Evolutionary conservation across 164 flowering plant species (phyloP), one percentile per base, ranked within the genome.

Genomic region (Macadamia tetraphylla): DNA sequence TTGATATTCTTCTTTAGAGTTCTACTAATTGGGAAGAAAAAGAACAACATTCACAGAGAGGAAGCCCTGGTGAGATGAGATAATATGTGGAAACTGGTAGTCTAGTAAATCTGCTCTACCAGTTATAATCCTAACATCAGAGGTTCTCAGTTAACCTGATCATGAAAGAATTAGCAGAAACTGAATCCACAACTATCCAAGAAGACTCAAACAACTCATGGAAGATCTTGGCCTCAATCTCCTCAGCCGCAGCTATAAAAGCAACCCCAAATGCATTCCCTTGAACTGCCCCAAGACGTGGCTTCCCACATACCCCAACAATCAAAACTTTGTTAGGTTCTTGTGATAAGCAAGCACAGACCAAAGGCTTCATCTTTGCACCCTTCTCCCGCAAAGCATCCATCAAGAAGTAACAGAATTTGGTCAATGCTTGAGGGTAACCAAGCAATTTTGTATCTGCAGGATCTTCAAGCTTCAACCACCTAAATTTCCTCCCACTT

Each of bases 201-300:
- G 92, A 88, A 12, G 92, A 88, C 65, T 88, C 92, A 72, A 86
- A 85, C 29, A 86, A 74, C 79, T 86, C 90, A 55, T 86, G 88
- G 68, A 86, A 86, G 73, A 75, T 84, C 64, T 82, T 88, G 44
- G 80, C 83, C 60, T 78, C 85, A 46, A 78, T 83, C 73, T 86
- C 89, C 71, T 83, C 82, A 40, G 93, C 89, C 52, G 89, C 88
- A 65, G 75, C 79, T 74, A 85, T 82, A 64, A 88, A 88, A 43
- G 91, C 91, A 66, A 79, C 66, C 13, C 94, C 94, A 73, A 88
- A 88, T 60, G 87, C 86, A 78, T 88, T 88, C n/a, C 94, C 94
- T 74, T 84, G 84, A 23, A 75, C 82, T 23, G 89, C 88, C 29
- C 94, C 94, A 29, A 88, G 81, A 17, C 90, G 76, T 46, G 90